Conservation (phyloP, 2,329 filamentous ascomycete species). For the Fusarium pseudoanthophilum region DNA sequence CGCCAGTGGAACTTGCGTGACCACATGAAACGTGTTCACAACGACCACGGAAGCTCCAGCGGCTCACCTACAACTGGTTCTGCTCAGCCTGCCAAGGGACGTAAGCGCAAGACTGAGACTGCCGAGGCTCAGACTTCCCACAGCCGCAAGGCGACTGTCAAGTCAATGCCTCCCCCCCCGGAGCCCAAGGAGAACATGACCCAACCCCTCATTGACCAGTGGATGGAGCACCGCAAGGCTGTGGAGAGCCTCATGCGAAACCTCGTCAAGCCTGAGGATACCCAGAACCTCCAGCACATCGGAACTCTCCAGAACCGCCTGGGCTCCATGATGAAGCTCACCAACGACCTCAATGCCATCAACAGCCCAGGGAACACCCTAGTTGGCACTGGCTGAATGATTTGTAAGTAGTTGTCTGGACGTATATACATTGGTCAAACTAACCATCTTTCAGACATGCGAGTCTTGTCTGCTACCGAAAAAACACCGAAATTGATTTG, state of each 20-base stretch:
- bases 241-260: conserved; percentile 68
- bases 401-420: conserved; percentile 31
- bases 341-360: conserved; percentile 43
- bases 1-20: conserved; percentile 96
- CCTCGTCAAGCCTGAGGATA: conserved; percentile 61
- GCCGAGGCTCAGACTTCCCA: conserved; percentile 52
- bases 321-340: conserved; percentile 63
- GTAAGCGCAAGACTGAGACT: conserved; percentile 68
- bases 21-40: conserved; percentile 96
- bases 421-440: not conserved
- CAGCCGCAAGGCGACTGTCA: conserved; percentile 63
- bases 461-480: conserved; percentile 43
- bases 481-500: conserved; percentile 26
- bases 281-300: conserved; percentile 65
- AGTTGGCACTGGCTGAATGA: conserved; percentile 47
- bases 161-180: conserved; percentile 49
- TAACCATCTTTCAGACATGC: conserved; percentile 27
- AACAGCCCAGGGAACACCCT: conserved; percentile 43
- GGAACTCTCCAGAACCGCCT: conserved; percentile 62
- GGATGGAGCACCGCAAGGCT: conserved; percentile 71
- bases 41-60: conserved; percentile 61
- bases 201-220: conserved; percentile 62
- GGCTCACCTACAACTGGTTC: conserved; percentile 54
- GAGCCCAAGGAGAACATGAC: conserved; percentile 49
- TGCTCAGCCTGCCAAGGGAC: conserved; percentile 57